Evolutionary conservation across 1,284 basidiomycete species (phyloP), one percentile per base, ranked within the genome.

Genomic region (Afroboletus lepidellus): DNA sequence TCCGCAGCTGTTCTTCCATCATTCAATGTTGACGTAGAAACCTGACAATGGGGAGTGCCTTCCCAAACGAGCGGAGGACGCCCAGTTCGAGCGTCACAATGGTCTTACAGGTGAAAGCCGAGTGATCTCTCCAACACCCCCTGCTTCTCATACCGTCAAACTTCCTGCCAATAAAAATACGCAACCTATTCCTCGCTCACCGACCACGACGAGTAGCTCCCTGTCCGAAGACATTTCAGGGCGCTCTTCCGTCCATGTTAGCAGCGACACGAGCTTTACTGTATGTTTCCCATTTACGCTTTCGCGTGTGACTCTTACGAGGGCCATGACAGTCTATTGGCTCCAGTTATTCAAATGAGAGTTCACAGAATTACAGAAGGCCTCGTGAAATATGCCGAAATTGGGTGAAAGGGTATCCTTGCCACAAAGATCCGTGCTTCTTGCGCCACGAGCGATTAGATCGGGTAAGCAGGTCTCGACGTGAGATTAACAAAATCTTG

Each of bases 201-300:
- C 62, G 6, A 15, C 52, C 37, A 24, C 43, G 2, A 39, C 57
- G 0, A 13, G 21, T 0, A 62, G 52, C 24, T 60, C 60, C 3
- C 16, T 53, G 11, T 66, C 65, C 6, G 65, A 63, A 47, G n/a
- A n/a, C n/a, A 5, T 42, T 2, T 66, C 51, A 2, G 52, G 51
- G n/a, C n/a, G n/a, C 2, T 66, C 61, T 8, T 60, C 48, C 3
- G 24, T 42, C 5, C 16, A 12, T 1, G 43, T n/a, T 20, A 30
- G 36, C 5, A 59, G 61, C 18, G 55, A 62, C 23, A 64, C 63
- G 0, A 53, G 65, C 1, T 58, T 50, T 42, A 64, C 61, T 6
- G 62, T 64, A 53, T 32, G 64, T 29, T 15, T 4, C 2, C 18
- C 5, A 29, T 41, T 16, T n/a, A n/a, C n/a, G n/a, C n/a, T n/a